A percentile compares a stretch with the other conserved stretches of the same genome.
Evolutionary conservation across 2,329 filamentous ascomycete genomes (phyloP).

Genomic region (Zymoseptoria crescenta): DNA sequence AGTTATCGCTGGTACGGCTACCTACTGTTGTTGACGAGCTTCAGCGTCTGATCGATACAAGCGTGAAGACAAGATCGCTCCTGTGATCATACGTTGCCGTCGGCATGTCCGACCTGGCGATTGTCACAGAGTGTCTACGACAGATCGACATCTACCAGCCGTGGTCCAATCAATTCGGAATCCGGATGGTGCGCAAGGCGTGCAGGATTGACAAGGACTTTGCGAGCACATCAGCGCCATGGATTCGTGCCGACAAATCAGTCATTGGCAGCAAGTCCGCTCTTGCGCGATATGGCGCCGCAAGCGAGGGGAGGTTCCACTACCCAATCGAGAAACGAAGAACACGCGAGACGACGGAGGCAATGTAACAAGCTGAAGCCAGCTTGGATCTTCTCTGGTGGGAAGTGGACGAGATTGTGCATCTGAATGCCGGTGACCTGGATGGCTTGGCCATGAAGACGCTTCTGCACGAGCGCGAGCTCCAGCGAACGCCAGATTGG

Average conservation of each 20-base stretch:
- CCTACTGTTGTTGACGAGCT: conserved; percentile 42
- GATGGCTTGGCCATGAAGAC: neutral
- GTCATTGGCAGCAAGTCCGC: conserved; percentile 1
- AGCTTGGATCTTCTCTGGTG: conserved; percentile 9
- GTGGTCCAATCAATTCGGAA: conserved; percentile 40
- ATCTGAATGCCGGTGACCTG: neutral
- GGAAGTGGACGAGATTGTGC: conserved; percentile 4
- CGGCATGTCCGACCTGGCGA: conserved; percentile 39
- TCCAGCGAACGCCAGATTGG: conserved; percentile 12
- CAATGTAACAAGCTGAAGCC: conserved; percentile 4
- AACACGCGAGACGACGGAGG: conserved; percentile 9
- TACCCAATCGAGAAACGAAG: conserved; percentile 7
- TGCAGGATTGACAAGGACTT: conserved; percentile 15
- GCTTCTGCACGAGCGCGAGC: conserved; percentile 3
- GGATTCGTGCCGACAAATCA: neutral
- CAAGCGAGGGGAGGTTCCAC: conserved; percentile 1
- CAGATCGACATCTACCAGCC: conserved; percentile 44
- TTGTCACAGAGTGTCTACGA: conserved; percentile 38
- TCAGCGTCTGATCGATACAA: conserved; percentile 34
- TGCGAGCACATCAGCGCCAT: conserved; percentile 9
- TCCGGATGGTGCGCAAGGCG: conserved; percentile 17
- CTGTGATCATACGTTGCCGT: conserved; percentile 8
- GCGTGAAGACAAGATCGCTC: conserved; percentile 4
- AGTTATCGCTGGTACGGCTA: conserved; percentile 20
- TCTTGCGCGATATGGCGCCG: conserved; percentile 2